Evolutionary conservation across 768 basidiomycete species (phyloP).

Genomic region (Mycena capillaripes): DNA sequence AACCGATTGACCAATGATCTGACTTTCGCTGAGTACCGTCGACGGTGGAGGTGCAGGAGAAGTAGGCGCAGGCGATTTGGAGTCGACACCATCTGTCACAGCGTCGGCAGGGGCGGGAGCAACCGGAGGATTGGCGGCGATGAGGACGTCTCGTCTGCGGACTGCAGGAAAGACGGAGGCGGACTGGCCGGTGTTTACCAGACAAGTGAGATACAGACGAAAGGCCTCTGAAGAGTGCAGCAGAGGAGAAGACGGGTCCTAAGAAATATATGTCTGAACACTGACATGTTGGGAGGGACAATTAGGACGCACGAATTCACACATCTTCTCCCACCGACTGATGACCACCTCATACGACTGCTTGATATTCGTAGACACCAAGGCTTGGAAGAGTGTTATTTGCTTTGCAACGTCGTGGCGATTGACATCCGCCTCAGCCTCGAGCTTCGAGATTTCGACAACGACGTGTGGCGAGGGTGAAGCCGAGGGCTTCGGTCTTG

Average conservation of each 20-base stretch:
- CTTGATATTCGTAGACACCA: constrained; percentile 73
- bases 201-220: constrained; percentile 78
- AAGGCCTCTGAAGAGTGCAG: constrained; percentile 81
- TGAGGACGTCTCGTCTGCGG: constrained; percentile 75
- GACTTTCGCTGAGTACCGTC: constrained; percentile 39
- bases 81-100: neutral
- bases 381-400: constrained; percentile 75
- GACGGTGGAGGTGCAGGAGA: constrained; percentile 13
- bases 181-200: constrained; percentile 70
- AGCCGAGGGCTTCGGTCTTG: constrained; percentile 59
- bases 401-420: constrained; percentile 81
- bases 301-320: constrained; percentile 78
- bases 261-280: constrained; percentile 29
- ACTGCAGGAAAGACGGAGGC: constrained; percentile 75
- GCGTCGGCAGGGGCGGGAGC: constrained; percentile 35
- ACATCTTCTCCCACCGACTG: constrained; percentile 86
- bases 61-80: neutral
- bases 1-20: constrained; percentile 61
- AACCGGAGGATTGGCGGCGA: constrained; percentile 52
- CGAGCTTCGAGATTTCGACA: constrained; percentile 78
- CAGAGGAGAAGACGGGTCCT: constrained; percentile 81
- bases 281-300: neutral
- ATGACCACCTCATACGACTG: constrained; percentile 81
- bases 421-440: constrained; percentile 82
- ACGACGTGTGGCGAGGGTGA: constrained; percentile 75